A percentile compares a stretch with the other conserved stretches of the same genome.
Conservation (phyloP, 148 eudicot genomes). For the Dianthus caryophyllus region DNA sequence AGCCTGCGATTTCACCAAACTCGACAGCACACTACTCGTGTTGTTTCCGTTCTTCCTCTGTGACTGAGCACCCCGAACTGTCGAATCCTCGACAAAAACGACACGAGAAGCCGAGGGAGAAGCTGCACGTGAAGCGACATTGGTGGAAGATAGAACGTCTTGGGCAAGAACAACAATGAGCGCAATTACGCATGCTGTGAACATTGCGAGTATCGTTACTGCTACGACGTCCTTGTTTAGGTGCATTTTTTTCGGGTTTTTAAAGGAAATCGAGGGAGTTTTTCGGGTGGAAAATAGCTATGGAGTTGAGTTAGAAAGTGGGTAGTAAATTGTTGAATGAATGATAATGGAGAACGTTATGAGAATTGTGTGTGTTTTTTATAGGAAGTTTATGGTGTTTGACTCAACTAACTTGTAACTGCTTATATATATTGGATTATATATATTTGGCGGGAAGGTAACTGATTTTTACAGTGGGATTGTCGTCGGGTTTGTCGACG, state of each 20-base stretch:
- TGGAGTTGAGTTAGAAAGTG: slow-evolving; percentile 4
- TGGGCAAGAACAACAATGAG: not conserved
- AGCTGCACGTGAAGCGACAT: not conserved
- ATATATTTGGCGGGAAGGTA: slow-evolving; percentile 10
- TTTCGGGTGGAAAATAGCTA: not conserved
- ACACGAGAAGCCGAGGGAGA: not conserved
- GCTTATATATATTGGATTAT: too few species aligned
- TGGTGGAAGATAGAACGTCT: not conserved
- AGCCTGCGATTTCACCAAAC: slow-evolving; percentile 23
- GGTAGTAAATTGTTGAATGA: slow-evolving; percentile 19
- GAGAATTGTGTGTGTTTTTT: not conserved
- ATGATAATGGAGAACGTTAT: not conserved
- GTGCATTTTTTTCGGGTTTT: not conserved
- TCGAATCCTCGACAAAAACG: not conserved
- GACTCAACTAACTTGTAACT: slow-evolving; percentile 14
- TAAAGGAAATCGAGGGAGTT: not conserved
- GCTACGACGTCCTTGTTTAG: slow-evolving; percentile 14
- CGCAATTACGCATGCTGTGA: slow-evolving; percentile 13
- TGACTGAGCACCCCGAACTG: not conserved
- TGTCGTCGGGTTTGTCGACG: not conserved
- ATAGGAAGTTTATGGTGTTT: not conserved
- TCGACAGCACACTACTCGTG: not conserved
- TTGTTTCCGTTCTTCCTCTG: not conserved
- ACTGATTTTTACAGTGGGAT: not conserved
- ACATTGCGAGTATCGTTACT: slow-evolving; percentile 11